These are phyloP conservation scores for Ascochyta fabae DNA, from an alignment of 2,329 filamentous ascomycete genomes.

Conservation along the genomic window DNA sequence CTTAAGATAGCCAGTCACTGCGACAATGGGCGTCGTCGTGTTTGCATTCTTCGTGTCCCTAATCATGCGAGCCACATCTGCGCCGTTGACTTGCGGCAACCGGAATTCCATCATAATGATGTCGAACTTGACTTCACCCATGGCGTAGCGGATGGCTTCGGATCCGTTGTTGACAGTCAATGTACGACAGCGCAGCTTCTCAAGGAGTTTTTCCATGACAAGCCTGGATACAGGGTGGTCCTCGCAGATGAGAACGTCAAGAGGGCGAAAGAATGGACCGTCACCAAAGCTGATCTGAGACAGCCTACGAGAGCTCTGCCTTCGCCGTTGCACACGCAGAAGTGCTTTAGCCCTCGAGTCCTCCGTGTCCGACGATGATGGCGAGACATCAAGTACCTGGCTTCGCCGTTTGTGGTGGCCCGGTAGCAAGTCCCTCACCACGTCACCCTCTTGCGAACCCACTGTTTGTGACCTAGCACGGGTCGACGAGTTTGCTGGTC, in stretches of 20 bases:
- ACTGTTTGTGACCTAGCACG: conserved; percentile 87
- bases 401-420: conserved; percentile 87
- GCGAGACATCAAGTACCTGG: conserved; percentile 94
- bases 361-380: conserved; percentile 97
- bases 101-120: conserved; percentile 99
- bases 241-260: conserved; percentile 96
- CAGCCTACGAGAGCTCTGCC: conserved; percentile 93
- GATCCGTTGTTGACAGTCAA: conserved; percentile 89
- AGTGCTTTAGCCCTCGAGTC: conserved; percentile 89
- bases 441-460: conserved; percentile 90
- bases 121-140: conserved; percentile 98
- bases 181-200: conserved; percentile 92
- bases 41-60: conserved; percentile 96
- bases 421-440: conserved; percentile 68
- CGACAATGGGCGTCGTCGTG: conserved; percentile 91
- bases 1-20: conserved; percentile 97
- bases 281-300: conserved; percentile 89
- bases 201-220: conserved; percentile 98
- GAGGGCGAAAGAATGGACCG: conserved; percentile 82
- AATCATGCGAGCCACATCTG: conserved; percentile 96
- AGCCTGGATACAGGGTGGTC: conserved; percentile 95
- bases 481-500: conserved; percentile 55
- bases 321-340: conserved; percentile 86
- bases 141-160: conserved; percentile 90
- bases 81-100: conserved; percentile 90